Evolutionary conservation across 495 filamentous ascomycete species (phyloP).

Genomic region (Hyaloscypha bicolor): DNA sequence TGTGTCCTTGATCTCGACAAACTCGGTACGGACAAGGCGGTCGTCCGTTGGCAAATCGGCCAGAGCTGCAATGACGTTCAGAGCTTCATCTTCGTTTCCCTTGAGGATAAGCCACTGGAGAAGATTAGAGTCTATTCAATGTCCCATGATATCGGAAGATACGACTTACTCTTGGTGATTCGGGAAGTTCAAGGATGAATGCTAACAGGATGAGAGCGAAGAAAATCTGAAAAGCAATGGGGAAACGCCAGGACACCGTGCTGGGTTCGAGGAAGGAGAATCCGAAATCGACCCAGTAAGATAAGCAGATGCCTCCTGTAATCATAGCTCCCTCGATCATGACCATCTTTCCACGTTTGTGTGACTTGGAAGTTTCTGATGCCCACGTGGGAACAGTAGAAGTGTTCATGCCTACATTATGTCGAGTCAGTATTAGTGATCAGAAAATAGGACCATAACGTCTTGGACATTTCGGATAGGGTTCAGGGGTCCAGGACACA

Average conservation of each 20-base stretch:
- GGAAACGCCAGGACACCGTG: slow-evolving; percentile 73
- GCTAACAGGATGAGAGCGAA: slow-evolving; percentile 63
- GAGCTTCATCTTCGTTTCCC: slow-evolving; percentile 65
- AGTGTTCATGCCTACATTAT: slow-evolving; percentile 50
- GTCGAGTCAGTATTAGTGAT: not conserved
- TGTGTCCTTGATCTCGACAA: slow-evolving; percentile 73
- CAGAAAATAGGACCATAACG: not conserved
- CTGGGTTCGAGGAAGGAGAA: slow-evolving; percentile 65
- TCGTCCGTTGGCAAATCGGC: slow-evolving; percentile 53
- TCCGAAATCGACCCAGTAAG: slow-evolving; percentile 77
- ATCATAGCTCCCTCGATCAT: slow-evolving; percentile 79
- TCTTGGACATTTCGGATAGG: not conserved
- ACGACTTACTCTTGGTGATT: slow-evolving; percentile 59
- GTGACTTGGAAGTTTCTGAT: slow-evolving; percentile 72
- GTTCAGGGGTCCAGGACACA: not conserved
- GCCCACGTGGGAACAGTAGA: slow-evolving; percentile 78
- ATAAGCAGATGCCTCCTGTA: slow-evolving; percentile 70
- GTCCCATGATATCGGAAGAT: slow-evolving; percentile 59
- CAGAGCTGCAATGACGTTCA: slow-evolving; percentile 63
- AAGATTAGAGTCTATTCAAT: slow-evolving; percentile 32
- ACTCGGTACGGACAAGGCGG: slow-evolving; percentile 61
- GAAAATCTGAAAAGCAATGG: slow-evolving; percentile 71
- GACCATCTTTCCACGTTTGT: slow-evolving; percentile 69
- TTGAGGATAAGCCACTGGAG: slow-evolving; percentile 70
- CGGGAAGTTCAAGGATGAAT: slow-evolving; percentile 67